A percentile compares a stretch with the other conserved stretches of the same genome.
These are phyloP conservation scores for Irpex lacteus DNA, from an alignment of 1,284 basidiomycete species.

Conservation along the genomic window DNA sequence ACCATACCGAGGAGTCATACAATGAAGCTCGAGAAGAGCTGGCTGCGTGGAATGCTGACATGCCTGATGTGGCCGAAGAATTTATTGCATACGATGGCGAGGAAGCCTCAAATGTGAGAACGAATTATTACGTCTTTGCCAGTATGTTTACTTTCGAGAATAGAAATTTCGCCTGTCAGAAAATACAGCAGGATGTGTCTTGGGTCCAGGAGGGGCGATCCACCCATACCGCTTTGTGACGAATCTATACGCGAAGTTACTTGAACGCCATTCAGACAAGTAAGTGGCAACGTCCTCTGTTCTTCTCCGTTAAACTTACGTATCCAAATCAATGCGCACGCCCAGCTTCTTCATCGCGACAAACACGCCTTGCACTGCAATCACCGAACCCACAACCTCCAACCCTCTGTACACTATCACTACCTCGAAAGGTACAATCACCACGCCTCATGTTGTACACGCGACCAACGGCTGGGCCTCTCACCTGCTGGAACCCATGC, in stretches of 20 bases:
- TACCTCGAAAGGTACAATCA: conserved; percentile 56
- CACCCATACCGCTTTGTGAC: conserved; percentile 49
- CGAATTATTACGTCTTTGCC: neutral
- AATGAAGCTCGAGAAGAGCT: conserved; percentile 33
- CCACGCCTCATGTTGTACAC: conserved; percentile 64
- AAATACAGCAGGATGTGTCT: conserved; percentile 37
- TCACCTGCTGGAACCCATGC: conserved; percentile 51
- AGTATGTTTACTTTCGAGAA: neutral
- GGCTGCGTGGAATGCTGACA: conserved; percentile 33
- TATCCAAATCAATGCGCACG: neutral
- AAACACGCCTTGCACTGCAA: conserved; percentile 38
- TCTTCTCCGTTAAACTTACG: neutral
- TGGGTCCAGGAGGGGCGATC: conserved; percentile 38
- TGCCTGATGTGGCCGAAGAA: conserved; percentile 37
- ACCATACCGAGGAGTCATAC: conserved; percentile 31
- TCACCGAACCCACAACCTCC: conserved; percentile 26
- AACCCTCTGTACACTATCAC: conserved; percentile 34
- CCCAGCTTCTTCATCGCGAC: conserved; percentile 39
- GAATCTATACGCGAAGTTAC: conserved; percentile 36
- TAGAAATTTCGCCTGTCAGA: conserved; percentile 38
- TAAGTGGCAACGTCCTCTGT: conserved; percentile 15
- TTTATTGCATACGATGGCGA: conserved; percentile 30
- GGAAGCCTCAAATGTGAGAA: conserved; percentile 34
- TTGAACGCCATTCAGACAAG: conserved; percentile 34
- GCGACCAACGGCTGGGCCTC: conserved; percentile 79